Conservation (phyloP, 306 rosid species). For the Prunus dulcis region DNA sequence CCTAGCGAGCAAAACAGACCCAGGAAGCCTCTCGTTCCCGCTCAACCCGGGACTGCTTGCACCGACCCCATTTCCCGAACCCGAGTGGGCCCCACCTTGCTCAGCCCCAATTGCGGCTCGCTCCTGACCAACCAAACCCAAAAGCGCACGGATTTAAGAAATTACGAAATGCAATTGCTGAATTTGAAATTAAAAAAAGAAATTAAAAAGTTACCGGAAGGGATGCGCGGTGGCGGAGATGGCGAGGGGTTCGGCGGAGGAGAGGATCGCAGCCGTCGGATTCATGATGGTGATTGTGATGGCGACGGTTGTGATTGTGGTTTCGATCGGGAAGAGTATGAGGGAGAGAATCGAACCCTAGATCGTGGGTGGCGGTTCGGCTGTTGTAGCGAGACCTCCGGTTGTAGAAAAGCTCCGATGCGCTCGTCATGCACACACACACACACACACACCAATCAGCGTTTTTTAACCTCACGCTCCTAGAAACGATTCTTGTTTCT, state of each 20-base stretch:
- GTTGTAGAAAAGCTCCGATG: conserved; percentile 68
- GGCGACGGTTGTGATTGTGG: conserved; percentile 19
- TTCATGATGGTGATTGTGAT: conserved; percentile 39
- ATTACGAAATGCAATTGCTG: background rate
- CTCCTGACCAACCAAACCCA: conserved; percentile 38
- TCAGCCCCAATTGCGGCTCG: conserved; percentile 41
- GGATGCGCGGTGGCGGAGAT: conserved; percentile 37
- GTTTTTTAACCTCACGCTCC: background rate
- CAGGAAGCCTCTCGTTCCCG: conserved; percentile 67
- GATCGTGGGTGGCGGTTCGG: conserved; percentile 45
- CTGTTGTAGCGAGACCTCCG: conserved; percentile 76
- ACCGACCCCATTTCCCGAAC: conserved; percentile 27
- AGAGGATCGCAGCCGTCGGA: conserved; percentile 41
- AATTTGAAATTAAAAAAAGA: background rate
- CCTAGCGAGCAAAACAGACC: conserved; percentile 72
- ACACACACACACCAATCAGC: background rate
- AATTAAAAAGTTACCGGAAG: conserved; percentile 18
- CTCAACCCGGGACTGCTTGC: conserved; percentile 29
- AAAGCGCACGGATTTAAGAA: background rate
- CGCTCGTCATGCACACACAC: conserved; percentile 82
- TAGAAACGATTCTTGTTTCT: background rate
- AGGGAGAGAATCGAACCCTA: conserved; percentile 35
- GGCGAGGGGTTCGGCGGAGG: conserved; percentile 48
- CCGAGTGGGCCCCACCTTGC: conserved; percentile 24
- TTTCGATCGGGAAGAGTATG: conserved; percentile 24